Base-by-base conservation (phyloP, 1,139 yeast species). In the Candida glucosophila region DNA sequence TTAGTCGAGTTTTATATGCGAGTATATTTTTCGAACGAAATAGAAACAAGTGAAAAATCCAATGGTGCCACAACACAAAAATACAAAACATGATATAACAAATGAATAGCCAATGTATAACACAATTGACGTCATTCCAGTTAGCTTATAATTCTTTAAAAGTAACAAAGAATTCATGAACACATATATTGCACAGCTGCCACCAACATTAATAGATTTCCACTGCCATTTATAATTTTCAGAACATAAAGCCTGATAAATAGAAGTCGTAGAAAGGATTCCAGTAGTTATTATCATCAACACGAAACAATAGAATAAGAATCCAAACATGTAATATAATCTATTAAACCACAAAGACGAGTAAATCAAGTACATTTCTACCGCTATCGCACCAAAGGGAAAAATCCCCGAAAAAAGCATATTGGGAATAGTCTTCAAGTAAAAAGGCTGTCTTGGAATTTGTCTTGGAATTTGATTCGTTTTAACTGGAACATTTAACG, bases 191-290 rank as follows among this genome's bases (percentile, higher is more conserved):
- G 94, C 68, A 52, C 94, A 79, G 15, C 96, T 93, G 27, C 95
- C 97, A 15, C 95, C 92, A 33, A 86, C 69, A 43, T 79, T 70
- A 43, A 88, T 66, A 7, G 95, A 74, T 51, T 88, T 77, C 98
- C 98, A 90, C 49, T 86, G 96, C 99, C 99, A 90, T 52, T 77
- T 75, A 62, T 92, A 88, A 53, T 90, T 83, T 49, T 90, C 98
- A 23, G 86, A 65, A 48, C 95, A 85, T 37, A 92, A 67, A 7
- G 88, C 71, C 59, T 82, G 81, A 55, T 90, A 90, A 20, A 82
- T 73, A 60, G 86, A 70, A 41, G 90, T 63, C 12, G 86, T 60
- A 1, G 95, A 78, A 22, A 86, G 86, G 36, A 90, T 66, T 12
- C 82, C 67, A 5, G 95, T 80, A 7, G 96, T 86, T 42, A 81